Evolutionary conservation across 352 stramenopile species (phyloP).

Genomic region (Pythium angustatum): DNA sequence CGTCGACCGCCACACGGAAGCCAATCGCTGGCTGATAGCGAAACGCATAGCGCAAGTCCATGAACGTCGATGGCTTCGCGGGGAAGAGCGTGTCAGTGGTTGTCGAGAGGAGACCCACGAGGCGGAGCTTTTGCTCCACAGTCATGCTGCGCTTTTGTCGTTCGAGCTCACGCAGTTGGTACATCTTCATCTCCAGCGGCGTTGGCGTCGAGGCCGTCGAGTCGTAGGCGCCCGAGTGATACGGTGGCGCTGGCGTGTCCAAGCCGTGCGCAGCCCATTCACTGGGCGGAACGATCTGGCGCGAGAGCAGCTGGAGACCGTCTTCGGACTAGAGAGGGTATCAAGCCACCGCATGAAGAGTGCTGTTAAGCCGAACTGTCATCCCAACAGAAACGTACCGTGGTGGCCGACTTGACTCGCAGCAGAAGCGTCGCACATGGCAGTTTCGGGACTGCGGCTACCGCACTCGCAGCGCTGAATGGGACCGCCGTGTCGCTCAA

Average conservation of each 20-base stretch:
- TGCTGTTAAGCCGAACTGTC: too few relatives aligned
- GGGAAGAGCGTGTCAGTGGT: constrained; percentile 17
- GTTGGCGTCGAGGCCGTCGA: constrained; percentile 45
- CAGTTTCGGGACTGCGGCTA: constrained; percentile 47
- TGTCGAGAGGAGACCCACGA: constrained; percentile 5
- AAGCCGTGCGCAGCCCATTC: constrained; percentile 65
- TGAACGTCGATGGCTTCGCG: constrained; percentile 44
- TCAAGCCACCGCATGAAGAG: too few relatives aligned
- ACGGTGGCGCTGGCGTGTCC: constrained; percentile 43
- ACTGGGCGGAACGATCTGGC: constrained; percentile 39
- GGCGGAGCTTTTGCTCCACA: constrained; percentile 9
- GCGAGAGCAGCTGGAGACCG: constrained; percentile 56
- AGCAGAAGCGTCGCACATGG: constrained; percentile 83
- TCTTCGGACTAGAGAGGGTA: constrained; percentile 47
- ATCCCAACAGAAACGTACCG: too few relatives aligned
- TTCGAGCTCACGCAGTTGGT: constrained; percentile 36
- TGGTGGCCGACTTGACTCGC: constrained; percentile 52
- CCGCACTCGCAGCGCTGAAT: constrained; percentile 36
- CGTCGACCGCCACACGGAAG: constrained; percentile 67
- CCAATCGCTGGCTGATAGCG: constrained; percentile 57
- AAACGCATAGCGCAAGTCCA: constrained; percentile 51
- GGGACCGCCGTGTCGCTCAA: constrained; percentile 36
- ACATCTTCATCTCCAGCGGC: constrained; percentile 61
- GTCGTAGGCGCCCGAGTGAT: constrained; percentile 54
- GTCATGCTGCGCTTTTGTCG: background rate